Evolutionary conservation across 345 rosid species (phyloP), one percentile per base, ranked within the genome.

Genomic region (Gossypium mustelinum): DNA sequence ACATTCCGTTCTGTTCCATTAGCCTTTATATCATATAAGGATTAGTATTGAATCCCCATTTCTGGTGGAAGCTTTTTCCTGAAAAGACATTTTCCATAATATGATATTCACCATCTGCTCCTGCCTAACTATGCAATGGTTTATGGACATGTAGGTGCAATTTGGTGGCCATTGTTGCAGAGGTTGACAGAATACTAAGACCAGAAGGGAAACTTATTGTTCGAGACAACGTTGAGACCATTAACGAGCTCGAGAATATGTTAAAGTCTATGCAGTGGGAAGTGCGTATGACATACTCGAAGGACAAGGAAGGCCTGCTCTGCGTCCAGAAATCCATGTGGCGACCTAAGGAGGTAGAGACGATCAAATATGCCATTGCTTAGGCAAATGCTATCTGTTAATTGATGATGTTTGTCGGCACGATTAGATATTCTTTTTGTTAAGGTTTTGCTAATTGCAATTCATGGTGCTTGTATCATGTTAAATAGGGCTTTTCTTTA

Each of bases 191-290:
- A 73, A 82, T 95, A 27, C 85, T 95, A 68, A 82, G 98, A 74
- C 99, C 97, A 0, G 97, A 86, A 78, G 99, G 99, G 64, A 91
- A 85, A 76, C 84, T 95, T 34, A 90, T 95, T 63, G 90, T 93
- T 7, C 76, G 97, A 6, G 99, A 96, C 77, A 66, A 88, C 16
- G 85, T 85, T 0, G 88, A 88, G 83, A 92, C 88, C 2, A 82
- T 92, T 52, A 83, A 50, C 17, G 82, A 85, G 81, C 76, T 92
- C 48, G 98, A 93, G 62, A 59, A 59, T 25, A 59, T 59, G 64
- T 25, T 59, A 4, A 25, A 59, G 39, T 59, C 64, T 11, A 24
- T 59, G 64, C 16, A 25, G 64, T 59, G 64, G 62, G 64, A 25
- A 25, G 64, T 59, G 9, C 64, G 64, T 1, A 24, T 59, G 64